Evolutionary conservation across 2,329 filamentous ascomycete genomes (phyloP), one percentile per base, ranked within the genome.

Genomic region (Xylariaceae sp.): DNA sequence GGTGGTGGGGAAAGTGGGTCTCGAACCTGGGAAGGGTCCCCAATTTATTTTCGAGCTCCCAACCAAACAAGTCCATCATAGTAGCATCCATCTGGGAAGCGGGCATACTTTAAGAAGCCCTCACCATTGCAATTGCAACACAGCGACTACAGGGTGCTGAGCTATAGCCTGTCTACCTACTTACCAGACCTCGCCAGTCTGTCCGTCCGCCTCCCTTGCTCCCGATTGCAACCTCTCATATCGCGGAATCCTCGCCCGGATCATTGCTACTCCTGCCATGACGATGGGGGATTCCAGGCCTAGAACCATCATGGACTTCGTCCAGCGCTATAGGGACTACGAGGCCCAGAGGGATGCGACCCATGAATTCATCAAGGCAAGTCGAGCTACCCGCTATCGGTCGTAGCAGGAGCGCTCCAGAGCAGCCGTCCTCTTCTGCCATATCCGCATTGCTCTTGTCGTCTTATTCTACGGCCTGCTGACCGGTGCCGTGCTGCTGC

Each of bases 281-380:
- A 61, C 23, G 50, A 64, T 62, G 57, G 62, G 57, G 51, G 60
- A 60, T 3, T 41, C 55, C 2, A 52, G 64, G 39, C 66, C 68
- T 39, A 71, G 80, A 30, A 69, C 67, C 52, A 72, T 81, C 49
- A 70, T 76, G 70, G 75, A 78, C 51, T 82, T 83, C 65, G 68
- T 80, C 61, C 70, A 75, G 52, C 75, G 81, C 7, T 83, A 78
- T 65, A 75, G 77, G 51, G 66, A 70, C 44, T 71, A 82, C 51
- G 76, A 78, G 60, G 54, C 65, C 3, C 75, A 78, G 44, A 73
- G 75, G 53, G 74, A 78, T 44, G 71, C 67, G 11, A 76, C 71
- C 49, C 75, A 81, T 57, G 69, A 74, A 48, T 68, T 83, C 62
- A 77, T 83, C 58, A 78, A 78, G 74, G 81, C 80, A 68, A 48